Conservation (phyloP, 306 rosid species). For the Mimosa bimucronata region DNA sequence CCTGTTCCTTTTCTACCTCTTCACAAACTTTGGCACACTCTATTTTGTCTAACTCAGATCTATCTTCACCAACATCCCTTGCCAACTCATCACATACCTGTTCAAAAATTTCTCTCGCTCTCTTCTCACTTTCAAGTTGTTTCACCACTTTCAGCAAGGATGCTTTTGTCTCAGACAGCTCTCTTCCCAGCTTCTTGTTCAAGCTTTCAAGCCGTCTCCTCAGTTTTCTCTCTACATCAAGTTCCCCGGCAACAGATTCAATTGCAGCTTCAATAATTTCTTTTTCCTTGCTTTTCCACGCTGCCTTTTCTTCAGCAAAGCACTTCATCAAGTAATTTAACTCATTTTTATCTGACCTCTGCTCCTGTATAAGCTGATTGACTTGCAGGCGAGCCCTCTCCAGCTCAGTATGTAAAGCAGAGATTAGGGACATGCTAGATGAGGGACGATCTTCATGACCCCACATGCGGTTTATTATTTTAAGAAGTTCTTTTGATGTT, state of each 20-base stretch:
- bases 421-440: slow-evolving; percentile 85
- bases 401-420: slow-evolving; percentile 91
- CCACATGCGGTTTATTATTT: slow-evolving; percentile 91
- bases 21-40: slow-evolving; percentile 63
- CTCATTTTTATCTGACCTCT: slow-evolving; percentile 78
- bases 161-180: slow-evolving; percentile 86
- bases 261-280: slow-evolving; percentile 94
- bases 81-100: slow-evolving; percentile 87
- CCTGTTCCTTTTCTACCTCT: slow-evolving; percentile 76
- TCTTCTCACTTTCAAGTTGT: slow-evolving; percentile 90
- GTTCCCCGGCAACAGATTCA: slow-evolving; percentile 90
- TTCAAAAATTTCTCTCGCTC: slow-evolving; percentile 90
- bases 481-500: slow-evolving; percentile 91
- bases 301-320: slow-evolving; percentile 91
- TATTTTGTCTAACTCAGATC: slow-evolving; percentile 60
- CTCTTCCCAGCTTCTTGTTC: slow-evolving; percentile 95
- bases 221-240: slow-evolving; percentile 84
- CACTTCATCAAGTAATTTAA: slow-evolving; percentile 83
- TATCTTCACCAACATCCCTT: slow-evolving; percentile 71
- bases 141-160: slow-evolving; percentile 79
- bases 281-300: slow-evolving; percentile 87
- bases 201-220: slow-evolving; percentile 87
- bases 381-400: slow-evolving; percentile 93
- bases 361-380: slow-evolving; percentile 92
- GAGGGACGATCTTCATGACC: slow-evolving; percentile 91